Conservation (phyloP, 2,329 filamentous ascomycete species). For the Clarireedia sp. region DNA sequence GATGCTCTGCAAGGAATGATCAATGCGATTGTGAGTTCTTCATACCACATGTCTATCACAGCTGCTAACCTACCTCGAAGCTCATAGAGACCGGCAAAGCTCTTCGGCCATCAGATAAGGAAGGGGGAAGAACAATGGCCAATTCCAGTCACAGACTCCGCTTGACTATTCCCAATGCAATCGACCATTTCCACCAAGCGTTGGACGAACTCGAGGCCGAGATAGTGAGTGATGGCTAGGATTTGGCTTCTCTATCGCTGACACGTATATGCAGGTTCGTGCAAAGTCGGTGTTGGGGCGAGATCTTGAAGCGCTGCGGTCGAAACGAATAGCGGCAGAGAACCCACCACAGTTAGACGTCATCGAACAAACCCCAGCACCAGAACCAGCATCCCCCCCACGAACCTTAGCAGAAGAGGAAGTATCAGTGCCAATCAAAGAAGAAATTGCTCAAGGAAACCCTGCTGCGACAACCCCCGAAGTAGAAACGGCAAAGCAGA, state of each 20-base stretch:
- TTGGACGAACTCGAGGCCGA: constrained; percentile 50
- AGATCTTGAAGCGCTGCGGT: constrained; percentile 38
- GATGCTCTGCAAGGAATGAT: constrained; percentile 43
- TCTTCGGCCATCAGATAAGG: constrained; percentile 40
- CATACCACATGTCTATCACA: background rate
- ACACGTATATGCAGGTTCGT: constrained; percentile 31
- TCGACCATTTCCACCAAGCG: constrained; percentile 37
- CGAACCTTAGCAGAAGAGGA: background rate
- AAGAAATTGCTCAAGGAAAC: constrained; percentile 13
- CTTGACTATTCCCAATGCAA: constrained; percentile 22
- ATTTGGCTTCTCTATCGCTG: background rate
- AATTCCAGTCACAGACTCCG: constrained; percentile 21
- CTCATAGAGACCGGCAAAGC: constrained; percentile 53
- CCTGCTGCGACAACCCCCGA: background rate
- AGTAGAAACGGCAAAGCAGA: background rate
- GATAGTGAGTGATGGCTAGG: constrained; percentile 37
- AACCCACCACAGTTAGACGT: constrained; percentile 17
- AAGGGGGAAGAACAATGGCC: constrained; percentile 35
- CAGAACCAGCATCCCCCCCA: constrained; percentile 20
- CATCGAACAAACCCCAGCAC: constrained; percentile 10
- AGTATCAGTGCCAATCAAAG: constrained; percentile 12
- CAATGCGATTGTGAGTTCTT: constrained; percentile 44
- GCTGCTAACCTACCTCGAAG: constrained; percentile 29
- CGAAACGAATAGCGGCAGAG: constrained; percentile 24
- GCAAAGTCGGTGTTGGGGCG: constrained; percentile 49